These are phyloP conservation scores for Garcia nutans DNA, from an alignment of 345 rosid species.

Conservation along the genomic window DNA sequence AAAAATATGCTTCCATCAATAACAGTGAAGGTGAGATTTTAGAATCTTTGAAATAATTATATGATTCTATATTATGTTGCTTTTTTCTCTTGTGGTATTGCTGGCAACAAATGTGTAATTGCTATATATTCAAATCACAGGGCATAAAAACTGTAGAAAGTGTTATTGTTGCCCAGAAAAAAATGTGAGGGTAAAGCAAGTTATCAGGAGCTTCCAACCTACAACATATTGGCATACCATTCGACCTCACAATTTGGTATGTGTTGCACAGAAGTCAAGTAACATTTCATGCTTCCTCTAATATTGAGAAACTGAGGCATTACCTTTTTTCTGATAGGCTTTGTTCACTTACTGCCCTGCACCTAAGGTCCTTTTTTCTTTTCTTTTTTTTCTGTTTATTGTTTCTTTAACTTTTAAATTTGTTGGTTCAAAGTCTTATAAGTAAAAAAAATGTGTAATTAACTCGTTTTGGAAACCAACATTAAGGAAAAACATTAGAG, in stretches of 20 bases:
- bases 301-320: not conserved
- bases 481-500: no score
- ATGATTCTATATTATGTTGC: not conserved
- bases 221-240: slow-evolving; percentile 54
- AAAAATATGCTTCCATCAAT: slow-evolving; percentile 69
- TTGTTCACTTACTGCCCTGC: not conserved
- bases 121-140: slow-evolving; percentile 43
- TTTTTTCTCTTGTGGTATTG: not conserved
- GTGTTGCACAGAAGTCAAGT: not conserved
- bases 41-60: not conserved
- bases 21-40: slow-evolving; percentile 66
- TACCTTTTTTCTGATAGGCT: not conserved
- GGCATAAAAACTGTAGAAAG: slow-evolving; percentile 91
- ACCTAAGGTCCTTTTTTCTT: not conserved
- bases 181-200: slow-evolving; percentile 40
- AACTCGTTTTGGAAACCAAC: not conserved
- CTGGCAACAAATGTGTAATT: not conserved
- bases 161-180: slow-evolving; percentile 67
- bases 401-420: no score
- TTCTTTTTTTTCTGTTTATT: no score
- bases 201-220: slow-evolving; percentile 35
- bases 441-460: no score
- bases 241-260: no score
- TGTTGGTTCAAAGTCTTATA: no score
- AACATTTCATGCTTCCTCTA: not conserved